Evolutionary conservation across 305 asterid species (phyloP).

Genomic region (Stenogyne calaminthoides): DNA sequence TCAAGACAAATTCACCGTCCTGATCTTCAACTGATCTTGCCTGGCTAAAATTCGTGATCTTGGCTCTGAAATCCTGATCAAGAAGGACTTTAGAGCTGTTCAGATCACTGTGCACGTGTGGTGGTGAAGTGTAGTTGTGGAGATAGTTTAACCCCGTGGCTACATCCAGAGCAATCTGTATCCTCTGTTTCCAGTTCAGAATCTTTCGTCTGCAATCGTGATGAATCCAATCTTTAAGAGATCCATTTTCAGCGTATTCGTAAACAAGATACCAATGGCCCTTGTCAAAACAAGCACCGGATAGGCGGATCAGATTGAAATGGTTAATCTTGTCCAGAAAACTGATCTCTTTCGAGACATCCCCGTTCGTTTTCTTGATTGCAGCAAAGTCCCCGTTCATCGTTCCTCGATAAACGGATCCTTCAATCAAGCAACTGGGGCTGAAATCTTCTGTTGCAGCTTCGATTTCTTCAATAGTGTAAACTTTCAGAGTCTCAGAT

Average conservation of each 20-base stretch:
- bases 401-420: slow-evolving; percentile 74
- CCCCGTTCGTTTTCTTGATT: slow-evolving; percentile 78
- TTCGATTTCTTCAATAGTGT: slow-evolving; percentile 60
- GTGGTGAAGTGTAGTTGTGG: slow-evolving; percentile 77
- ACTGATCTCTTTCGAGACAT: slow-evolving; percentile 71
- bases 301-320: slow-evolving; percentile 78
- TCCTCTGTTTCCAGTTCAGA: slow-evolving; percentile 59
- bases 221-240: slow-evolving; percentile 58
- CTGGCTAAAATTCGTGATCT: slow-evolving; percentile 62
- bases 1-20: slow-evolving; percentile 67
- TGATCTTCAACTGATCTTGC: slow-evolving; percentile 71
- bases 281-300: slow-evolving; percentile 70
- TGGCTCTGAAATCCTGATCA: slow-evolving; percentile 68
- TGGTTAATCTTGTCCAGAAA: slow-evolving; percentile 78
- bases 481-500: slow-evolving; percentile 67
- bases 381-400: slow-evolving; percentile 86
- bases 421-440: slow-evolving; percentile 52
- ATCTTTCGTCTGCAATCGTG: slow-evolving; percentile 17
- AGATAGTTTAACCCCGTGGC: slow-evolving; percentile 83
- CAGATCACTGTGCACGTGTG: slow-evolving; percentile 79
- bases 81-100: slow-evolving; percentile 65
- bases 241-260: slow-evolving; percentile 79
- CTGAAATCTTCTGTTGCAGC: slow-evolving; percentile 68
- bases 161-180: slow-evolving; percentile 74
- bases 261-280: slow-evolving; percentile 85